These are phyloP conservation scores for Hyaloscypha variabilis DNA, from an alignment of 495 filamentous ascomycete genomes.

Conservation along the genomic window DNA sequence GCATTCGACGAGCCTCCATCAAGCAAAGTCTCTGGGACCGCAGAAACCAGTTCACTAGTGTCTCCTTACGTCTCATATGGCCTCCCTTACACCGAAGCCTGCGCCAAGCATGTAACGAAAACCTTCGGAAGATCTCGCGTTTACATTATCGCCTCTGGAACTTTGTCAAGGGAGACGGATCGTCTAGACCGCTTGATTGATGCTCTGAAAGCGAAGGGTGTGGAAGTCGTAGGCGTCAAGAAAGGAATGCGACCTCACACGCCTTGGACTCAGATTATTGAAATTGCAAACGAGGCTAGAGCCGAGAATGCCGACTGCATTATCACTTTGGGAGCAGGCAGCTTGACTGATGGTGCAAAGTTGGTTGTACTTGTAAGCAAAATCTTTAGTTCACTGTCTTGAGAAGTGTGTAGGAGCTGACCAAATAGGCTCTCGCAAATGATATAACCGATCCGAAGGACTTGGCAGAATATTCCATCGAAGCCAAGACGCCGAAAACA, in stretches of 20 bases:
- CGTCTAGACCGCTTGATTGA: conserved; percentile 41
- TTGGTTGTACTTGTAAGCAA: conserved; percentile 51
- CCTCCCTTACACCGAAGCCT: conserved; percentile 35
- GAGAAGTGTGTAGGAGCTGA: not conserved
- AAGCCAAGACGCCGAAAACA: not conserved
- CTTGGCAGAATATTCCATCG: conserved; percentile 3
- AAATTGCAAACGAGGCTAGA: conserved; percentile 49
- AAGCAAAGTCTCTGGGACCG: conserved; percentile 2
- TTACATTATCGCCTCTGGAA: conserved; percentile 58
- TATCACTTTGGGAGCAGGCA: conserved; percentile 60
- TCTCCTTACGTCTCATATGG: conserved; percentile 40
- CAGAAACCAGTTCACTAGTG: conserved; percentile 29
- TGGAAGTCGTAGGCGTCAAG: conserved; percentile 40
- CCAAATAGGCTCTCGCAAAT: conserved; percentile 1
- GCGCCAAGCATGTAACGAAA: conserved; percentile 40
- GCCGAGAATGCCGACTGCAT: conserved; percentile 50
- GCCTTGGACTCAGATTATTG: conserved; percentile 57
- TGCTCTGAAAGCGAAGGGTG: conserved; percentile 45
- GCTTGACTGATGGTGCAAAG: conserved; percentile 62
- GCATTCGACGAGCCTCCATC: conserved; percentile 8
- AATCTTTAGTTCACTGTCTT: not conserved
- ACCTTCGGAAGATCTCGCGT: conserved; percentile 53
- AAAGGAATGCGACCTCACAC: conserved; percentile 62
- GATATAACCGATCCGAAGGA: conserved; percentile 1
- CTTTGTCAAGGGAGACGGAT: conserved; percentile 53